These are phyloP conservation scores for Cryptosporidium canis DNA, from an alignment of 169 alveolate species.

Conservation along the genomic window DNA sequence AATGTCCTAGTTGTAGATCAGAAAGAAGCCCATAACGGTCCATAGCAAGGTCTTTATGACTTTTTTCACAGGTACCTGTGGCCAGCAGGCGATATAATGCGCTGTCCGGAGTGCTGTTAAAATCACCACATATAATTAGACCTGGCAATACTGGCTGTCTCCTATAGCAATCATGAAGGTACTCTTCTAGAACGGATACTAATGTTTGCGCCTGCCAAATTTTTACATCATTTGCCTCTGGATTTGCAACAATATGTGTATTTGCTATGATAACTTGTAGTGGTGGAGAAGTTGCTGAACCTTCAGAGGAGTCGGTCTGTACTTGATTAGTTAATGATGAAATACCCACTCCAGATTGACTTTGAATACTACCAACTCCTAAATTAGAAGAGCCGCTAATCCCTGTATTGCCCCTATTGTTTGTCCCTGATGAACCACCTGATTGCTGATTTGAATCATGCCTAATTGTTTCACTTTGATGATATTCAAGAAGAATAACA, in stretches of 20 bases:
- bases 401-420: not conserved
- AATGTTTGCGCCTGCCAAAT: conserved; percentile 83
- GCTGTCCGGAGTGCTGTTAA: conserved; percentile 81
- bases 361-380: not conserved
- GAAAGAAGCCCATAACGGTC: conserved; percentile 76
- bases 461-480: not conserved
- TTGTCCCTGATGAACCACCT: conserved; percentile 11
- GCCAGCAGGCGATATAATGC: conserved; percentile 81
- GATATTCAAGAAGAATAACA: conserved; percentile 75
- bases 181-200: conserved; percentile 77
- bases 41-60: conserved; percentile 77
- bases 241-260: conserved; percentile 82
- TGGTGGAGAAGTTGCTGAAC: not conserved
- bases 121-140: conserved; percentile 80
- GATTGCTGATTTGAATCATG: not conserved
- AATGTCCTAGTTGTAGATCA: conserved; percentile 77
- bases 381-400: not conserved
- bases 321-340: not conserved
- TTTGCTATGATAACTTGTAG: conserved; percentile 78
- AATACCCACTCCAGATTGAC: conserved; percentile 12
- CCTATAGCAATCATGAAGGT: conserved; percentile 74
- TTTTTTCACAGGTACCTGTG: conserved; percentile 78
- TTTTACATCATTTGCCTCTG: conserved; percentile 81
- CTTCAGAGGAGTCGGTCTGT: not conserved
- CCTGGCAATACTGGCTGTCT: conserved; percentile 78